Conservation (phyloP, 345 rosid species). For the Clarkia xantiana region DNA sequence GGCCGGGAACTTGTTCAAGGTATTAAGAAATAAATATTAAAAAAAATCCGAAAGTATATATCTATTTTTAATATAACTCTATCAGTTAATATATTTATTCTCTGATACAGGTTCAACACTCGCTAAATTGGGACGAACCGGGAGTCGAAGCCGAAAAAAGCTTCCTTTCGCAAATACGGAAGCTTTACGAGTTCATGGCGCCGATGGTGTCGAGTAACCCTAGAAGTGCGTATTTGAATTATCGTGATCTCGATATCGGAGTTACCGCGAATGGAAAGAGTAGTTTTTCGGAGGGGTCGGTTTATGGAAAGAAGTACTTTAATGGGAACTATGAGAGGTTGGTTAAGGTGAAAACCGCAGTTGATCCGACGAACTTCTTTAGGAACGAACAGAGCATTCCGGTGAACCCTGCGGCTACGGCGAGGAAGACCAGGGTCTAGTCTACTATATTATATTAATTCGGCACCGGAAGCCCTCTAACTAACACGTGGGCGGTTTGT, state of each 20-base stretch:
- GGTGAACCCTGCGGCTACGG: no score
- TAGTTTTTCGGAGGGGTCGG: constrained; percentile 29
- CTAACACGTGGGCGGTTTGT: no score
- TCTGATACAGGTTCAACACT: constrained; percentile 29
- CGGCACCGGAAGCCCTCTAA: no score
- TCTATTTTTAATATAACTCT: no score
- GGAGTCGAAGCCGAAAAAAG: background rate
- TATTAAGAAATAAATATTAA: no score
- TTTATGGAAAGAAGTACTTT: constrained; percentile 34
- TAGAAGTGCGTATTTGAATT: constrained; percentile 40
- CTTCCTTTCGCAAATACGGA: constrained; percentile 6
- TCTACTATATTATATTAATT: no score
- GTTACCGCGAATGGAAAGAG: constrained; percentile 11
- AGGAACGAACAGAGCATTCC: constrained; percentile 40
- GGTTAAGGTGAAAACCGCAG: constrained; percentile 22
- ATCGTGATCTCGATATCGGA: constrained; percentile 61
- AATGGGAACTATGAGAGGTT: constrained; percentile 20
- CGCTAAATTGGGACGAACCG: constrained; percentile 18
- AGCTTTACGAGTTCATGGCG: constrained; percentile 25
- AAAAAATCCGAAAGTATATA: no score
- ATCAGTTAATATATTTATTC: no score
- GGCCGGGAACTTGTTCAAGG: constrained; percentile 29
- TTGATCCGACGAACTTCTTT: constrained; percentile 35
- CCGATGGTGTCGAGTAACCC: constrained; percentile 49
- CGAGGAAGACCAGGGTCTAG: no score